Evolutionary conservation across 2,329 filamentous ascomycete genomes (phyloP), one percentile per base, ranked within the genome.

Genomic region (Ascochyta lentis): DNA sequence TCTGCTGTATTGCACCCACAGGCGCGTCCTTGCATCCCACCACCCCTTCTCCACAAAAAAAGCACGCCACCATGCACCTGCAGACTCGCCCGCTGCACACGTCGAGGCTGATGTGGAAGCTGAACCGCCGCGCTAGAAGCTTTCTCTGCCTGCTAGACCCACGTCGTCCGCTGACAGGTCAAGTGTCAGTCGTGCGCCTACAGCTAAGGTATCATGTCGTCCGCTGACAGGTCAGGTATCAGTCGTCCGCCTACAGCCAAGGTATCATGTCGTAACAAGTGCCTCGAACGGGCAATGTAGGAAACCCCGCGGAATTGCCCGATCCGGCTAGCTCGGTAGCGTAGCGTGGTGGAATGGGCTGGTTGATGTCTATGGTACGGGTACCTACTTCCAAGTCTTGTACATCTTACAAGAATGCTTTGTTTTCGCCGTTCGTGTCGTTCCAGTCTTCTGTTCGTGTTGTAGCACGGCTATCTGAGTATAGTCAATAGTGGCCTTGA

Each of bases 61-160:
- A 63, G 59, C 42, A 62, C 51, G 56, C 61, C 54, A 59, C 43
- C 27, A 49, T 58, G 60, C 56, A 62, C 56, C 58, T 59, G 58
- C 62, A 49, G n/a, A 42, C 39, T 38, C 34, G 38, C 33, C 47
- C 27, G 31, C 41, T 4, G 35, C 41, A 50, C 19, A 13, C 31
- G 16, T 40, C 19, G 22, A 40, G 24, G 37, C 37, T 3, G 22
- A 40, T 23, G 37, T 40, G 27, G 40, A 43, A 43, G 24, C 40
- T 43, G 40, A 43, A 26, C 26, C 41, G 41, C 41, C 8, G 41
- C 41, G 27, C 41, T 44, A 44, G 41, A 44, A 44, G 41, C 41
- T 13, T 24, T 24, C 37, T 43, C 5, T 9, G 7, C 5, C 2
- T 35, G 15, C 15, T 16, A n/a, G 13, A n/a, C 4, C 8, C 31